phyloP scores from a whole-genome alignment of 2,329 filamentous ascomycete genomes.

The Hypoxylon sp. region DNA sequence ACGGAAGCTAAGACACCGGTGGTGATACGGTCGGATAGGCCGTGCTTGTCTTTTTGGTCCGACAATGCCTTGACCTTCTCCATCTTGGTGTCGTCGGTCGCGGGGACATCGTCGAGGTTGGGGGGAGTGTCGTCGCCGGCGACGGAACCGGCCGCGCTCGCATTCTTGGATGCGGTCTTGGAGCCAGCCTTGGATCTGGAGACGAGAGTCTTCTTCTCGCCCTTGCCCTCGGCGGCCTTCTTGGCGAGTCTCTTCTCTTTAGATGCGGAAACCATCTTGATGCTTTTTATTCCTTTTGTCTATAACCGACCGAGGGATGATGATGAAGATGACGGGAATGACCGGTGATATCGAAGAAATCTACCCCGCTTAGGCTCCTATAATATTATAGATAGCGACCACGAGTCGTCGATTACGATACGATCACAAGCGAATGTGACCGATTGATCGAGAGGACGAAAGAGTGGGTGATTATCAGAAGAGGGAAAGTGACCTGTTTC shows the following conservation, averaged over 20 bases:
- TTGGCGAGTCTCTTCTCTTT: constrained; percentile 80
- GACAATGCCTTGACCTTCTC: constrained; percentile 88
- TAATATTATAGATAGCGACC: constrained; percentile 19
- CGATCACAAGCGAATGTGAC: constrained; percentile 50
- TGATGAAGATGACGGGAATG: constrained; percentile 2
- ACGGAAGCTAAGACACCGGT: constrained; percentile 95
- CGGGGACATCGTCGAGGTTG: constrained; percentile 76
- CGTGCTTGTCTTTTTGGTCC: constrained; percentile 94
- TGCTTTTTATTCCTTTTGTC: constrained; percentile 20
- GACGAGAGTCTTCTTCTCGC: constrained; percentile 81
- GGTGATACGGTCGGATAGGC: constrained; percentile 96
- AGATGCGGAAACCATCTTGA: constrained; percentile 75
- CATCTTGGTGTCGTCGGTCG: constrained; percentile 78
- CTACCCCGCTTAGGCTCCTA: constrained; percentile 41
- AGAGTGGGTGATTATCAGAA: constrained; percentile 20
- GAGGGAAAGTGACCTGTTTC: constrained; percentile 13
- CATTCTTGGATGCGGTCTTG: constrained; percentile 73
- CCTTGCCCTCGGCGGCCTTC: constrained; percentile 79
- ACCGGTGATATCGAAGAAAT: constrained; percentile 24
- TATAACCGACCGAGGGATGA: constrained; percentile 26
- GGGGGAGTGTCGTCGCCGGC: constrained; percentile 76
- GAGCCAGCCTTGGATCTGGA: constrained; percentile 75
- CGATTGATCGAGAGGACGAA: constrained; percentile 26
- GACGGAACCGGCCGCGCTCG: constrained; percentile 74
- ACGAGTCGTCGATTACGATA: constrained; percentile 25